A percentile compares a stretch with the other conserved stretches of the same genome.
Conservation (phyloP, 805 yeast genomes). For the Vanderwaltozyma verrucispora region DNA sequence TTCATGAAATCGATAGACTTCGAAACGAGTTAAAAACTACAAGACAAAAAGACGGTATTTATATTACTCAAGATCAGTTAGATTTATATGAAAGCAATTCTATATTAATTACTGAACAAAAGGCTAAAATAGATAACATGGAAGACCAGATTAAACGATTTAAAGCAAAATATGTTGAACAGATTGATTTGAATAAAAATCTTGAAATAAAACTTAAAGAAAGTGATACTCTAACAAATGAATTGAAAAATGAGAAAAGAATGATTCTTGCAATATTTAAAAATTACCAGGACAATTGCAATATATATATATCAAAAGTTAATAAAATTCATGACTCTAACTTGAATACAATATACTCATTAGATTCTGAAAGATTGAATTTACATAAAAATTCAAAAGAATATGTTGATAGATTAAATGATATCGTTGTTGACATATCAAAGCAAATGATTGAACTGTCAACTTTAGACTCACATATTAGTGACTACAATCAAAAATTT, state of each 20-base stretch:
- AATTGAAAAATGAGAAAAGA: not conserved
- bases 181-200: constrained; percentile 19
- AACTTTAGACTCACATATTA: constrained; percentile 3
- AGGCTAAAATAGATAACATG: constrained; percentile 35
- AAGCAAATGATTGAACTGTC: constrained; percentile 4
- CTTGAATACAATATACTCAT: constrained; percentile 5
- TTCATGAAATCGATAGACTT: constrained; percentile 44
- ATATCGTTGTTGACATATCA: constrained; percentile 6
- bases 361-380: constrained; percentile 9
- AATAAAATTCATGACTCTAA: constrained; percentile 10
- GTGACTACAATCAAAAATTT: constrained; percentile 3
- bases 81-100: constrained; percentile 37
- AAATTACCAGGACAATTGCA: constrained; percentile 11
- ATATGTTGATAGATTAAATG: constrained; percentile 8
- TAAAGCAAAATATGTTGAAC: constrained; percentile 33
- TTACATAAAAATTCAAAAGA: constrained; percentile 10
- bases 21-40: constrained; percentile 54
- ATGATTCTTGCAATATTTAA: constrained; percentile 8
- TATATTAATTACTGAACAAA: constrained; percentile 41
- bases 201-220: constrained; percentile 13
- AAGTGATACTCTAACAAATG: constrained; percentile 6
- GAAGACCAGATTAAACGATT: constrained; percentile 37
- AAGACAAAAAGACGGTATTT: constrained; percentile 46
- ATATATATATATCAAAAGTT: constrained; percentile 10
- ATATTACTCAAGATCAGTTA: constrained; percentile 38